A percentile compares a stretch with the other conserved stretches of the same genome.
Conservation (phyloP, 805 yeast genomes). For the Barnettozyma sp. region DNA sequence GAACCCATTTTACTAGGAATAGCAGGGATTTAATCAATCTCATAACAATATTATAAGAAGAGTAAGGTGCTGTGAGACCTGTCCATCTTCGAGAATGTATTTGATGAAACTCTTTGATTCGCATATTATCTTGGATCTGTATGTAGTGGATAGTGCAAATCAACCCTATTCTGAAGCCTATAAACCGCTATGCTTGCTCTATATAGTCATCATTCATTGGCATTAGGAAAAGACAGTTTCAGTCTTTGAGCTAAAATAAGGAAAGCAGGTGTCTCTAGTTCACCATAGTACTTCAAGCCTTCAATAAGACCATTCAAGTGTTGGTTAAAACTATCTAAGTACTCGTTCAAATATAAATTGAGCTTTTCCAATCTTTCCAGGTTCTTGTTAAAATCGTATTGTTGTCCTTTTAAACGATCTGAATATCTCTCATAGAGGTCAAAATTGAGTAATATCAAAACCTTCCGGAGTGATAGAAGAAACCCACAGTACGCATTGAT, state of each 20-base stretch:
- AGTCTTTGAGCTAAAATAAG: conserved; percentile 38
- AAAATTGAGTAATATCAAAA: conserved; percentile 42
- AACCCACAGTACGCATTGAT: conserved; percentile 43
- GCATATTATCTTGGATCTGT: too few relatives aligned
- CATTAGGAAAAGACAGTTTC: conserved; percentile 26
- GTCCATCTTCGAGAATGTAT: too few relatives aligned
- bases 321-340: conserved; percentile 38
- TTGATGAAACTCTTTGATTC: too few relatives aligned
- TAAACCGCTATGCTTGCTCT: too few relatives aligned
- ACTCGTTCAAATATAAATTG: conserved; percentile 34
- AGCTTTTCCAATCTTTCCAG: conserved; percentile 35
- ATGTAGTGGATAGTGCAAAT: too few relatives aligned
- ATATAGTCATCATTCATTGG: conserved; percentile 5
- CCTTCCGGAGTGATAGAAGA: conserved; percentile 45
- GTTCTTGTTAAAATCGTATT: conserved; percentile 35
- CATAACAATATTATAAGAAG: too few relatives aligned
- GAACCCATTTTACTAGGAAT: not conserved
- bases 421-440: conserved; percentile 34
- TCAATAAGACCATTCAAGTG: conserved; percentile 39
- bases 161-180: too few relatives aligned
- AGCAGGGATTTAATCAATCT: too few relatives aligned
- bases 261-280: conserved; percentile 41
- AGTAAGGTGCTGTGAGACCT: too few relatives aligned
- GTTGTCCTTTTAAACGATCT: conserved; percentile 33
- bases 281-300: conserved; percentile 42